Evolutionary conservation across 148 eudicot species (phyloP).

Genomic region (Arbutus unedo): DNA sequence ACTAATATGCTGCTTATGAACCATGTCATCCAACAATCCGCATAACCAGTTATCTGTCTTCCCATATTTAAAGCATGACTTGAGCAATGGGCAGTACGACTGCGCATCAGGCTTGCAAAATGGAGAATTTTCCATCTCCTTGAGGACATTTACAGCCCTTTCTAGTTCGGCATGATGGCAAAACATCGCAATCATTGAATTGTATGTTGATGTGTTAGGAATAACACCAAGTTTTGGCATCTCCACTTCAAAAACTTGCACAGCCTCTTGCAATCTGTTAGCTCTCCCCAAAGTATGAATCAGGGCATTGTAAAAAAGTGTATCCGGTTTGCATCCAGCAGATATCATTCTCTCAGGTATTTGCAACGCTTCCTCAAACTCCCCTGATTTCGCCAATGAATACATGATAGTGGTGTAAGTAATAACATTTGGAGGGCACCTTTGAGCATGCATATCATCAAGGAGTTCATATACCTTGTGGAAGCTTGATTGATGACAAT

Average conservation of each 20-base stretch:
- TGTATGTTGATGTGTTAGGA: slow-evolving; percentile 72
- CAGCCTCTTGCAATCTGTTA: slow-evolving; percentile 47
- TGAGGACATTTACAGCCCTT: slow-evolving; percentile 48
- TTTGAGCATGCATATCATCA: slow-evolving; percentile 68
- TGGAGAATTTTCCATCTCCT: slow-evolving; percentile 44
- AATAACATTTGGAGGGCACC: slow-evolving; percentile 73
- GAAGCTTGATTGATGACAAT: slow-evolving; percentile 56
- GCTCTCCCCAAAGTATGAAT: slow-evolving; percentile 74
- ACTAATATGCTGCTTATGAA: slow-evolving; percentile 68
- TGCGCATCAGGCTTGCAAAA: slow-evolving; percentile 71
- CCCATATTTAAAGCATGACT: slow-evolving; percentile 52
- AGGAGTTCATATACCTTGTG: slow-evolving; percentile 55
- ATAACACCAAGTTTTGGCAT: slow-evolving; percentile 50
- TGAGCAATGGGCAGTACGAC: slow-evolving; percentile 70
- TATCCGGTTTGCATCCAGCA: slow-evolving; percentile 61
- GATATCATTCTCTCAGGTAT: slow-evolving; percentile 53
- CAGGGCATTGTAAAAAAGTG: slow-evolving; percentile 70
- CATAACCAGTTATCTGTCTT: slow-evolving; percentile 36
- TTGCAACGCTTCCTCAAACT: slow-evolving; percentile 53
- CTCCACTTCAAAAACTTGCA: slow-evolving; percentile 52
- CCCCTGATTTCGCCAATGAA: slow-evolving; percentile 54
- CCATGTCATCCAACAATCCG: slow-evolving; percentile 58
- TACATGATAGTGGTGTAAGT: slow-evolving; percentile 76
- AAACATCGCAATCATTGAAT: slow-evolving; percentile 72
- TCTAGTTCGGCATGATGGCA: slow-evolving; percentile 51